Conservation (phyloP, 805 yeast genomes). For the Sugiyamaella floridensis region DNA sequence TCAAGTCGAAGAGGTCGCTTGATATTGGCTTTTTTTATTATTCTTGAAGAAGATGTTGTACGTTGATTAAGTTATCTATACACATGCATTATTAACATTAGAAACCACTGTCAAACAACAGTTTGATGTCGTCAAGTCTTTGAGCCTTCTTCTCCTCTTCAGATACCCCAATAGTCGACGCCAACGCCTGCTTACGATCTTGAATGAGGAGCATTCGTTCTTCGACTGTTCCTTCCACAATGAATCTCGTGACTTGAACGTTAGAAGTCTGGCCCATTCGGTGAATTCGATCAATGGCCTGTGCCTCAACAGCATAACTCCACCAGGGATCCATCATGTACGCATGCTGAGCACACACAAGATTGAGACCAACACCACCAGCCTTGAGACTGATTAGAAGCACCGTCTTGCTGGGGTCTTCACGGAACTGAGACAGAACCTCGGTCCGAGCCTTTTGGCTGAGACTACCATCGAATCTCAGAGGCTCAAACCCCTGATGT, state of each 20-base stretch:
- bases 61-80: not conserved
- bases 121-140: conserved; percentile 31
- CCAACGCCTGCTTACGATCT: conserved; percentile 52
- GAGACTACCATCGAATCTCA: conserved; percentile 79
- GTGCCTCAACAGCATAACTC: conserved; percentile 88
- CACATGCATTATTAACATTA: conserved; percentile 2
- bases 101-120: conserved; percentile 24
- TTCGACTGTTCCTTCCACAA: conserved; percentile 76
- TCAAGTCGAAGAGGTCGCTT: no score
- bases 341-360: conserved; percentile 78
- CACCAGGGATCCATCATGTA: conserved; percentile 97
- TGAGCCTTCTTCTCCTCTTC: conserved; percentile 32
- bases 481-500: conserved; percentile 44
- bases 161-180: conserved; percentile 28
- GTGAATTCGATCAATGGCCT: conserved; percentile 86
- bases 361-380: conserved; percentile 88
- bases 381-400: conserved; percentile 75
- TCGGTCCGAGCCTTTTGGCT: conserved; percentile 56
- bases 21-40: no score
- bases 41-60: not conserved
- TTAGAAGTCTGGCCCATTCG: conserved; percentile 75
- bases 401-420: conserved; percentile 34
- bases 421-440: conserved; percentile 51
- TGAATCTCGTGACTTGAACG: conserved; percentile 73
- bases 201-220: conserved; percentile 84